Evolutionary conservation across 768 basidiomycete species (phyloP), one percentile per base, ranked within the genome.

Genomic region (Lanmaoa pseudosensibilis): DNA sequence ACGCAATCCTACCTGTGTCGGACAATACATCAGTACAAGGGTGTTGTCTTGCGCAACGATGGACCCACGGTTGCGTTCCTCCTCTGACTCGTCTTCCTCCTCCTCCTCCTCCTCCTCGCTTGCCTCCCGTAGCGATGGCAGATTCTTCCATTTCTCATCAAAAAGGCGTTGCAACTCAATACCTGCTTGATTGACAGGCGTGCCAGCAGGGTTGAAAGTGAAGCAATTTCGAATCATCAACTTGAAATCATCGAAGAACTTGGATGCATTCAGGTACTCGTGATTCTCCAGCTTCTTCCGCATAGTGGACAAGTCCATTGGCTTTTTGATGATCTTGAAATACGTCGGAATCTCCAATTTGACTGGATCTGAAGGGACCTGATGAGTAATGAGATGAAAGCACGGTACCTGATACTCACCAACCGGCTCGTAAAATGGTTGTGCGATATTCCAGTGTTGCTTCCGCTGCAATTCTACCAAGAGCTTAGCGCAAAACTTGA

Each of bases 171-270:
- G 85, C n/a, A 98, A 76, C 47, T 92, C 86, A 45, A 85, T 81
- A 8, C 94, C 97, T 19, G 93, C 90, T 49, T 86, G 81, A 66
- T 94, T 88, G 54, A 98, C 96, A 32, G 84, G 83, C 9, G 93
- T 92, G 33, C 89, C 90, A 23, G 85, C 79, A 8, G 94, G 94
- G 64, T 99, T 98, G 79, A 95, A 99, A 2, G 81, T 74, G 70
- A 90, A 88, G 70, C 95, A 98, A 71, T 99, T 99, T 47, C 87
- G 82, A 65, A 98, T 88, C 90, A 98, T 94, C 58, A 96, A 77
- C 73, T 88, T 90, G 77, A 98, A 90, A 74, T 99, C 97, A 32
- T 87, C 84, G 60, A 88, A 86, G 70, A 98, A 94, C 67, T 87
- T 86, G 47, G 83, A 77, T 2, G 91, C 87, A n/a, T 79, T 86